phyloP scores from a whole-genome alignment of 305 asterid genomes.

The Fraxinus ornus region DNA sequence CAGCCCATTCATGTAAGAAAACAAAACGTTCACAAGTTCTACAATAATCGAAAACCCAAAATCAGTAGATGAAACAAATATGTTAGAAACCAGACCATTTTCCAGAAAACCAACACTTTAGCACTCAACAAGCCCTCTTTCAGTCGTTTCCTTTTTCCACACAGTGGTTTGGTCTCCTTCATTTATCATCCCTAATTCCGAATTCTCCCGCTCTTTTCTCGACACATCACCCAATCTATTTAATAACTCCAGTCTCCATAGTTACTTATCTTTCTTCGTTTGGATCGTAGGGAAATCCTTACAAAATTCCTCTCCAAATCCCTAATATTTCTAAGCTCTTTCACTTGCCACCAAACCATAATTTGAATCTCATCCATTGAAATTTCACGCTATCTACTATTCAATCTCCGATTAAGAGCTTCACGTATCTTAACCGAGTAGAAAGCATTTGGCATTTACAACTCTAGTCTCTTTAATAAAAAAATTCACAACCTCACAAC shows the following conservation, averaged over 20 bases:
- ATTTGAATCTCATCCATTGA: not conserved
- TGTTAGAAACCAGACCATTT: not conserved
- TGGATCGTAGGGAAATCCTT: not conserved
- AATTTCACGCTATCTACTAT: not conserved
- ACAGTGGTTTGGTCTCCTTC: not conserved
- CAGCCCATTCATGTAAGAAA: not conserved
- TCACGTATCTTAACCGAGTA: not conserved
- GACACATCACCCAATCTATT: not conserved
- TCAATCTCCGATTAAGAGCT: not conserved
- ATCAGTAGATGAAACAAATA: not conserved
- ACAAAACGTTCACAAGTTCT: not conserved
- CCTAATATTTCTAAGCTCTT: not conserved
- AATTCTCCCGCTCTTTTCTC: not conserved
- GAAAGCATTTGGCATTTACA: not conserved
- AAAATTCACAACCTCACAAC: not conserved
- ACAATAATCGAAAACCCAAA: not conserved
- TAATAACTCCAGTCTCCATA: no score
- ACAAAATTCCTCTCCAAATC: not conserved
- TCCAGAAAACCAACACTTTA: not conserved
- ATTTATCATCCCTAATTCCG: not conserved
- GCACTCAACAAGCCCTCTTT: not conserved
- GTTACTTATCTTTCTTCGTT: not conserved
- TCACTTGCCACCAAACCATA: not conserved
- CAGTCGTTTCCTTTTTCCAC: not conserved
- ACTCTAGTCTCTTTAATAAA: not conserved